phyloP scores from a whole-genome alignment of 345 rosid species.

The Melaleuca alternifolia region DNA sequence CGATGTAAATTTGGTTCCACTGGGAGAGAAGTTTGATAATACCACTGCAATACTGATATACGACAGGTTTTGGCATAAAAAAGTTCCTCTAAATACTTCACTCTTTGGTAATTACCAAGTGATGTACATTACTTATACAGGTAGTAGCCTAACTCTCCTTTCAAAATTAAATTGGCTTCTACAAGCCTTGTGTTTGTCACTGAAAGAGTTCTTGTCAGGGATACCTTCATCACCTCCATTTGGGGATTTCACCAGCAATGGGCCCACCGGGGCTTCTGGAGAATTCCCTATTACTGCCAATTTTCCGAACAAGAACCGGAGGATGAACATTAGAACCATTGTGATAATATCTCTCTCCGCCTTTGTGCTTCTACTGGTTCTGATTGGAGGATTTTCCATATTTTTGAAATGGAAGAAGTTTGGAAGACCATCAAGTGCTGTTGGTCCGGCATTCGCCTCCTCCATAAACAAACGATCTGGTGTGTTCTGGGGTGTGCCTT shows the following conservation, averaged over 20 bases:
- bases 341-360: slow-evolving; percentile 67
- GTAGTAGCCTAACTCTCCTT: slow-evolving; percentile 25
- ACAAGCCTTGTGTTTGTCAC: slow-evolving; percentile 5
- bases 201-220: slow-evolving; percentile 32
- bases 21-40: slow-evolving; percentile 96
- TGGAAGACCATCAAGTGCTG: slow-evolving; percentile 83
- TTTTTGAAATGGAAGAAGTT: slow-evolving; percentile 64
- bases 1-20: slow-evolving; percentile 88
- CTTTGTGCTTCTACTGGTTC: slow-evolving; percentile 65
- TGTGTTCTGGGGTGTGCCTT: slow-evolving; percentile 7
- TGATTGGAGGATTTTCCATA: slow-evolving; percentile 57
- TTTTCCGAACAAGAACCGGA: slow-evolving; percentile 50
- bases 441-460: slow-evolving; percentile 60
- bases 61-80: slow-evolving; percentile 64
- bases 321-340: slow-evolving; percentile 62
- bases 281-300: slow-evolving; percentile 66
- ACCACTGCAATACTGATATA: slow-evolving; percentile 82
- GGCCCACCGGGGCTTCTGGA: slow-evolving; percentile 61
- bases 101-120: slow-evolving; percentile 84
- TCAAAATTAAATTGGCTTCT: not conserved
- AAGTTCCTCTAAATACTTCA: slow-evolving; percentile 62
- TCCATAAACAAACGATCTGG: slow-evolving; percentile 86
- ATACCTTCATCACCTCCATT: slow-evolving; percentile 75
- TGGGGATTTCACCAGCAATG: slow-evolving; percentile 37
- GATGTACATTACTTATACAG: slow-evolving; percentile 70